Evolutionary conservation across 345 rosid genomes (phyloP).

Genomic region (Citropsis articulata): DNA sequence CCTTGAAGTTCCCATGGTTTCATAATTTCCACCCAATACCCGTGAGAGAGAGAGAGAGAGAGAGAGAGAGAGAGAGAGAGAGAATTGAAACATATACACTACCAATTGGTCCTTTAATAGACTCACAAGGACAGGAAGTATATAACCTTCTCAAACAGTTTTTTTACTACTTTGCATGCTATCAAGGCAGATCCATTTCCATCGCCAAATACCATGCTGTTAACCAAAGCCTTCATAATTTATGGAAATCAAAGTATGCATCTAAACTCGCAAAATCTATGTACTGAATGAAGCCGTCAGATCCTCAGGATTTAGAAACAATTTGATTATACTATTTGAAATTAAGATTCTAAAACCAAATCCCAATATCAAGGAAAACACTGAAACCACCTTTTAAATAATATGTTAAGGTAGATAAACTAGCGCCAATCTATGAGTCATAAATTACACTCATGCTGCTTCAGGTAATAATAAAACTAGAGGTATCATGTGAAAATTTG

Average conservation of each 20-base stretch:
- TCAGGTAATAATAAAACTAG: background rate
- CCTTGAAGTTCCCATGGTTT: background rate
- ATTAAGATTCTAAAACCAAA: background rate
- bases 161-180: too few species aligned
- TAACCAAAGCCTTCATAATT: background rate
- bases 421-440: background rate
- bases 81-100: too few species aligned
- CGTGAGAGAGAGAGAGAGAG: too few species aligned
- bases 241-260: background rate
- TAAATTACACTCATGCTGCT: background rate
- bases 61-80: too few species aligned
- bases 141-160: too few species aligned
- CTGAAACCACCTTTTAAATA: background rate
- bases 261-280: background rate
- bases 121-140: too few species aligned
- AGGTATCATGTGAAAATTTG: background rate
- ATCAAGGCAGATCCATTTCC: background rate
- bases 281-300: background rate
- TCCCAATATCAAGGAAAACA: background rate
- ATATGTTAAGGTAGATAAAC: background rate
- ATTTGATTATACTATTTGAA: background rate
- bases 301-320: background rate
- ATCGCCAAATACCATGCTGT: background rate
- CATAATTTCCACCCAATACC: too few species aligned
- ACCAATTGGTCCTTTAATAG: too few species aligned